Evolutionary conservation across 2,329 filamentous ascomycete genomes (phyloP), one percentile per base, ranked within the genome.

Genomic region (Furcasterigmium furcatum): DNA sequence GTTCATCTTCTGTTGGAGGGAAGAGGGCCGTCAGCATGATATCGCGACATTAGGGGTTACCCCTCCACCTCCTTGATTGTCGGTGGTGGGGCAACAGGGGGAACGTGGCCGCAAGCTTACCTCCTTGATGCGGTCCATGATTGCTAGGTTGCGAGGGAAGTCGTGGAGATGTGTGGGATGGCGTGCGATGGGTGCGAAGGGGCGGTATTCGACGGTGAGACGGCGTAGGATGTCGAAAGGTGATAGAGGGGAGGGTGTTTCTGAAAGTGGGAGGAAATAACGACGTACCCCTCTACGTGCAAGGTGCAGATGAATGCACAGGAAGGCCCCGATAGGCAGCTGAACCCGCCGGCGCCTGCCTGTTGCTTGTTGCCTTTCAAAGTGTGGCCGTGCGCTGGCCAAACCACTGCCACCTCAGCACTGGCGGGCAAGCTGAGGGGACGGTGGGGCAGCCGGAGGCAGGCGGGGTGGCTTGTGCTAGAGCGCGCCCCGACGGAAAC

Each of bases 41-140:
- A 46, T 46, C 38, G 45, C 44, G 29, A 50, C 35, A 35, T 42
- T 9, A 40, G 43, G 38, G 43, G 44, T 45, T 52, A 55, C 51
- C 55, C 53, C 53, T 55, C 51, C 45, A 55, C 48, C 43, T 18
- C 43, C 40, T 41, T 42, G 41, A 35, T 44, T 35, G 49, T 30
- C 47, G 46, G 29, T 55, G 52, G 57, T 53, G 56, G 54, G 52
- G 52, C 53, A 49, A 47, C 55, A 58, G n/a, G n/a, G 61, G 58
- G 60, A 56, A 62, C 60, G 32, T 27, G 22, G 41, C 30, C 60
- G 60, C 55, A 57, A 55, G 79, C 85, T 77, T 71, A 91, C 88
- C 80, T 91, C 85, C 84, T 89, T 91, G 71, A 94, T 91, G 72
- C 86, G 87, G 72, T 94, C 88, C 88, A 92, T 92, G 49, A 50